These are phyloP conservation scores for Kwoniella botswanensis DNA, from an alignment of 768 basidiomycete genomes.

Conservation along the genomic window DNA sequence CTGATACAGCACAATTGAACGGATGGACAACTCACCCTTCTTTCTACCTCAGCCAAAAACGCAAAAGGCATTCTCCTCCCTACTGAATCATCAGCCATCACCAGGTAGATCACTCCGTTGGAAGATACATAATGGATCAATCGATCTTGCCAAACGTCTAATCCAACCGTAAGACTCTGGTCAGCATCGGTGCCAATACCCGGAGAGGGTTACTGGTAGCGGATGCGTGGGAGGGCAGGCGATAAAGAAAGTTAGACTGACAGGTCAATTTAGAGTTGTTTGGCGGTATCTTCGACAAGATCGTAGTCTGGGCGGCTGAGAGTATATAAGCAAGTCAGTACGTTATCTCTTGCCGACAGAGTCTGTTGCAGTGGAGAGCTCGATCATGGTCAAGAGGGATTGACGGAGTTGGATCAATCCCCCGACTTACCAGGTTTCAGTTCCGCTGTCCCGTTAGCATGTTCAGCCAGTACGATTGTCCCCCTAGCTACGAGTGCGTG, in stretches of 20 bases:
- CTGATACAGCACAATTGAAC: too few relatives aligned
- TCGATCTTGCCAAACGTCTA: constrained; percentile 66
- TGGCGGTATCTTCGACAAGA: constrained; percentile 92
- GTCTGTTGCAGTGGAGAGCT: too few relatives aligned
- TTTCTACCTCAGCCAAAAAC: constrained; percentile 83
- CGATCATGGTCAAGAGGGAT: not conserved
- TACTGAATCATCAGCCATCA: constrained; percentile 91
- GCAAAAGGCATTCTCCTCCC: constrained; percentile 93
- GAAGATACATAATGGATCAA: constrained; percentile 93
- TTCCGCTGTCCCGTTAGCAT: constrained; percentile 77
- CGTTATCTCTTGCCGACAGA: too few relatives aligned
- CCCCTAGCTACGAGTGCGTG: constrained; percentile 82
- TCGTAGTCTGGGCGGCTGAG: constrained; percentile 63
- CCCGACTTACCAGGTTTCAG: constrained; percentile 77
- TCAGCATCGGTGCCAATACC: not conserved
- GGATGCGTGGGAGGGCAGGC: not conserved
- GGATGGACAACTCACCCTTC: constrained; percentile 57
- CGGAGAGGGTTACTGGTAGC: not conserved
- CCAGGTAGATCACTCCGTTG: constrained; percentile 81
- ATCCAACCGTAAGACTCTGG: not conserved
- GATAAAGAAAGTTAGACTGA: constrained; percentile 33
- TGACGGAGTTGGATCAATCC: not conserved
- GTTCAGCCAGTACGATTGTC: constrained; percentile 83
- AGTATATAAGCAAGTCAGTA: constrained; percentile 1
- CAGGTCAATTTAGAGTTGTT: constrained; percentile 69